Conservation (phyloP, 805 yeast species). For the Metschnikowia continentalis region DNA sequence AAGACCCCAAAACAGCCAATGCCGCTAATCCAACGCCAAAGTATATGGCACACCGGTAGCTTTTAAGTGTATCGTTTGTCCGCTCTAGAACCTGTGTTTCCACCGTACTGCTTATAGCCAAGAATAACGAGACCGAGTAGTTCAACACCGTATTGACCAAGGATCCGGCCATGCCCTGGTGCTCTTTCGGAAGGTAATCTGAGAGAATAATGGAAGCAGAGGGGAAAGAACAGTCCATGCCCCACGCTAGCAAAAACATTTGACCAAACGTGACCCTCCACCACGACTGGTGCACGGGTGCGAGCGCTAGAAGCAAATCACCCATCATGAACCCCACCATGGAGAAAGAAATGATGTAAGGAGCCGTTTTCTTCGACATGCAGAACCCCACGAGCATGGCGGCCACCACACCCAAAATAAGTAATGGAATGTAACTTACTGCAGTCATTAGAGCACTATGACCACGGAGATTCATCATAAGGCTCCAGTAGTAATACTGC, state of each 20-base stretch:
- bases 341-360: constrained; percentile 47
- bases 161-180: constrained; percentile 79
- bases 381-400: constrained; percentile 48
- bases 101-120: constrained; percentile 70
- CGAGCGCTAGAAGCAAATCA: constrained; percentile 45
- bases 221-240: constrained; percentile 78
- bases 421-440: constrained; percentile 44
- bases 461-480: constrained; percentile 47
- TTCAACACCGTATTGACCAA: constrained; percentile 66
- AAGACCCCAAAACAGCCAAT: constrained; percentile 33
- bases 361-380: constrained; percentile 45
- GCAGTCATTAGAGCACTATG: constrained; percentile 32
- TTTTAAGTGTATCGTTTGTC: constrained; percentile 24
- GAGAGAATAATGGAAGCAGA: constrained; percentile 64
- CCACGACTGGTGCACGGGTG: constrained; percentile 57
- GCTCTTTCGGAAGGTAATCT: constrained; percentile 52
- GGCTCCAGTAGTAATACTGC: constrained; percentile 59
- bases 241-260: constrained; percentile 56
- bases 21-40: constrained; percentile 61
- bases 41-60: constrained; percentile 56
- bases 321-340: constrained; percentile 56
- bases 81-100: constrained; percentile 27
- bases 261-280: constrained; percentile 57
- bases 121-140: constrained; percentile 63
- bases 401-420: constrained; percentile 53